These are phyloP conservation scores for Poronia punctata DNA, from an alignment of 495 filamentous ascomycete genomes.

Conservation along the genomic window DNA sequence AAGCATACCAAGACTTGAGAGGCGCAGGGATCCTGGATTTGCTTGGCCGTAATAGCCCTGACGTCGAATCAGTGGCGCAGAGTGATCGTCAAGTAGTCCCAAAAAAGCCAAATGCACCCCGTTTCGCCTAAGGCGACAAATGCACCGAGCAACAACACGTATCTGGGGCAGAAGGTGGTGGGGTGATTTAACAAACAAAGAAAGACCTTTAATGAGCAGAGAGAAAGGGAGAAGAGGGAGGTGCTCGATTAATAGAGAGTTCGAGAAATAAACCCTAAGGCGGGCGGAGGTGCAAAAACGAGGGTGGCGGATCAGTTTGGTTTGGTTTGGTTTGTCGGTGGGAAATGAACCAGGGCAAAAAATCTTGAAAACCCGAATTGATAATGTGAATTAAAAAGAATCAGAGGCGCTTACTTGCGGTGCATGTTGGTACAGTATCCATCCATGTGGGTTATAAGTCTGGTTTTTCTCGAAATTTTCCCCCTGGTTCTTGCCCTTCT, in stretches of 20 bases:
- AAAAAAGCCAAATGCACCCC: conserved; percentile 1
- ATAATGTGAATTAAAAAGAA: conserved; percentile 2
- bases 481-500: too few species aligned
- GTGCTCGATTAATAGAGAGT: too few species aligned
- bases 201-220: not conserved
- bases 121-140: not conserved
- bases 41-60: conserved; percentile 20
- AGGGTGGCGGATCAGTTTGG: conserved; percentile 6
- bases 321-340: conserved; percentile 7
- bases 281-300: too few species aligned
- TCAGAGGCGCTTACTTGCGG: not conserved
- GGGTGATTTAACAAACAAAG: too few species aligned
- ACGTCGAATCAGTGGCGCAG: conserved; percentile 19
- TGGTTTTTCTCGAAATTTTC: too few species aligned
- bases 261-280: too few species aligned
- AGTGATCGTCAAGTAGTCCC: conserved; percentile 10
- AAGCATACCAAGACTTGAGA: conserved; percentile 5
- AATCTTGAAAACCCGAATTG: not conserved
- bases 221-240: too few species aligned
- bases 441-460: too few species aligned
- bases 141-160: conserved; percentile 1
- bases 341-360: conserved; percentile 6
- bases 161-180: too few species aligned
- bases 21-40: conserved; percentile 21
- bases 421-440: not conserved